Evolutionary conservation across 768 basidiomycete genomes (phyloP), one percentile per base, ranked within the genome.

Genomic region (Dendrothele bispora): DNA sequence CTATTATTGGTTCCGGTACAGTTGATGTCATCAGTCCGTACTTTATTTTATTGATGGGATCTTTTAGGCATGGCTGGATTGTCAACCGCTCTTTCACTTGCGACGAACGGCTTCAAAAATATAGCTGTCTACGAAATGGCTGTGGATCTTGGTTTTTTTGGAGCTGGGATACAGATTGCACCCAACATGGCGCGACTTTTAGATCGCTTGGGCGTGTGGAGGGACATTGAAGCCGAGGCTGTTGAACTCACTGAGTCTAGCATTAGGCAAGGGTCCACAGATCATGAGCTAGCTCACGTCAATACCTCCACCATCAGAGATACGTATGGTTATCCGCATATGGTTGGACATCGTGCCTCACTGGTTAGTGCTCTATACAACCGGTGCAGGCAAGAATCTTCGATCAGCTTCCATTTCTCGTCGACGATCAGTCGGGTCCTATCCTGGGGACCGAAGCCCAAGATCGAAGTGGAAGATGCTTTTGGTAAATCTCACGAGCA

Each of bases 161-260:
- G 67, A 0, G 63, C 66, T 2, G 67, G 68, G 0, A 69, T 70
- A 39, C 67, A 70, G 51, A 54, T 68, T 24, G 59, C 66, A 2
- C 64, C 67, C 10, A 70, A 70, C 41, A 55, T 69, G 7, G 54
- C 63, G 4, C 53, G 66, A 4, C 51, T 63, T 37, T 50, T 67
- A 18, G 51, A 60, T 17, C 39, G 49, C 12, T 59, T 63, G 21
- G 65, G 63, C 11, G 54, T 64, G 11, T 52, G 64, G 43, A 54
- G 63, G 10, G 46, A 57, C 21, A 53, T 65, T 12, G 51, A 50
- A 22, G 30, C 40, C 10, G 58, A 64, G 22, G 62, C 61, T 1
- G 64, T 66, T 0, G 54, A 60, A 1, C 46, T 67, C 24, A 56
- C 57, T 30, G 50, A 51, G 28, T 56, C 55, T 10, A 59, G 53